A percentile compares a stretch with the other conserved stretches of the same genome.
phyloP scores from a whole-genome alignment of 2,329 filamentous ascomycete species.

The Diaporthe amygdali region DNA sequence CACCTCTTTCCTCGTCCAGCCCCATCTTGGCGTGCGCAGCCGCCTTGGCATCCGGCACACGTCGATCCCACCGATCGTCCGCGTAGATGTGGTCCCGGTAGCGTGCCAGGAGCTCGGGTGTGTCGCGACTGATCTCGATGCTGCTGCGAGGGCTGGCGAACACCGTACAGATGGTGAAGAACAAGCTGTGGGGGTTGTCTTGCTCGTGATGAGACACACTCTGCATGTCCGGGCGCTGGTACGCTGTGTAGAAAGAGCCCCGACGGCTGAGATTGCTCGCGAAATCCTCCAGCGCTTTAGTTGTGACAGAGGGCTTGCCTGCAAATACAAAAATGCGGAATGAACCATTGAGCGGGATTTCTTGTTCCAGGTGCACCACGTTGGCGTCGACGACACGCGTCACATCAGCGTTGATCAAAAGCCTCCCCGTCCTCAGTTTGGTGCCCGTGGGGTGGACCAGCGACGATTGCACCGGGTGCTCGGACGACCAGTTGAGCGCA shows the following conservation, averaged over 20 bases:
- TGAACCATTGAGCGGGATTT: slow-evolving; percentile 85
- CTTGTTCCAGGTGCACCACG: slow-evolving; percentile 87
- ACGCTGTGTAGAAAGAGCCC: slow-evolving; percentile 74
- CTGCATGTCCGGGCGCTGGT: slow-evolving; percentile 65
- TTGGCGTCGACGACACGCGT: slow-evolving; percentile 90
- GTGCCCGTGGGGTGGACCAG: slow-evolving; percentile 71
- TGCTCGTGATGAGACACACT: slow-evolving; percentile 76
- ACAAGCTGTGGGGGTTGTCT: slow-evolving; percentile 82
- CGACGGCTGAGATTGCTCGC: slow-evolving; percentile 67
- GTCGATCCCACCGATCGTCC: slow-evolving; percentile 78
- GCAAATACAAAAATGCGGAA: slow-evolving; percentile 88
- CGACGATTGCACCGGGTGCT: slow-evolving; percentile 73
- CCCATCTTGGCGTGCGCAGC: slow-evolving; percentile 89
- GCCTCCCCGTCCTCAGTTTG: slow-evolving; percentile 74
- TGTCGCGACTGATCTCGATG: slow-evolving; percentile 75
- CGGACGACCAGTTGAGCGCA: slow-evolving; percentile 79
- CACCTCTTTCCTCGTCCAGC: slow-evolving; percentile 73
- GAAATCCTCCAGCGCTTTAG: slow-evolving; percentile 72
- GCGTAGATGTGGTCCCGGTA: slow-evolving; percentile 87
- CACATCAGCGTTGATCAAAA: slow-evolving; percentile 80
- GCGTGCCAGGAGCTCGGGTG: slow-evolving; percentile 73
- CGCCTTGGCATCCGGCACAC: slow-evolving; percentile 72
- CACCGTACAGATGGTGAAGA: slow-evolving; percentile 81
- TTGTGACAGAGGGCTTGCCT: slow-evolving; percentile 67
- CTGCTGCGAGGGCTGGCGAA: slow-evolving; percentile 70